Percentiles rank a stretch among this genome's conserved stretches.
Conservation (phyloP, 2,329 filamentous ascomycete species). For the Rachicladosporium sp. region DNA sequence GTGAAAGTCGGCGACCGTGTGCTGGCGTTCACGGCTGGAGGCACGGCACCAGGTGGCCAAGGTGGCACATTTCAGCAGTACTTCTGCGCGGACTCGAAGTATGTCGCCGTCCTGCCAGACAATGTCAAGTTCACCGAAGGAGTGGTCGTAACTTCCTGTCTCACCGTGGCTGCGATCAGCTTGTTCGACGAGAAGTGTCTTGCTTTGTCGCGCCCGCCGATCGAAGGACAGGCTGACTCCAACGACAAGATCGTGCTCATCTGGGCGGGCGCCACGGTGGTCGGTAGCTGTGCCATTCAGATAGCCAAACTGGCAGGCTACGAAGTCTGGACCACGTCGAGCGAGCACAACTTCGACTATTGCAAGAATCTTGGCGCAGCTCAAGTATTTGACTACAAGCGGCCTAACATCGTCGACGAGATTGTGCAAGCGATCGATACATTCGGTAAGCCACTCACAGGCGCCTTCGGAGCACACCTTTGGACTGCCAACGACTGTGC, state of each 20-base stretch:
- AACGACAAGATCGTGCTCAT: slow-evolving; percentile 30
- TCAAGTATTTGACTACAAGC: slow-evolving; percentile 37
- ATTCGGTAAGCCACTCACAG: slow-evolving; percentile 7
- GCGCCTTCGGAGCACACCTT: slow-evolving; percentile 9
- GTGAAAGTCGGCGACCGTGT: background rate
- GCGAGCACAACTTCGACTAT: slow-evolving; percentile 27
- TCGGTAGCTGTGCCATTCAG: slow-evolving; percentile 40
- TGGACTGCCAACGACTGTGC: slow-evolving; percentile 2
- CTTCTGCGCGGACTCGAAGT: slow-evolving; percentile 5
- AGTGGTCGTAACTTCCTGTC: slow-evolving; percentile 11
- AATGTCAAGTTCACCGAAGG: slow-evolving; percentile 11
- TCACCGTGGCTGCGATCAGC: slow-evolving; percentile 11
- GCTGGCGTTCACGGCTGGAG: slow-evolving; percentile 8
- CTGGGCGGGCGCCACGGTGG: slow-evolving; percentile 43
- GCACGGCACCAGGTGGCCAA: slow-evolving; percentile 10
- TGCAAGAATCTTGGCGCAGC: slow-evolving; percentile 34
- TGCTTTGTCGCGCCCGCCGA: slow-evolving; percentile 6
- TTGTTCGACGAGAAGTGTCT: slow-evolving; percentile 9
- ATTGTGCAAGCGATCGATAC: slow-evolving; percentile 2
- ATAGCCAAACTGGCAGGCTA: slow-evolving; percentile 38
- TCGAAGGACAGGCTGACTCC: slow-evolving; percentile 5
- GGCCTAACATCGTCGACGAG: slow-evolving; percentile 21
- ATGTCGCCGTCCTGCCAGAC: slow-evolving; percentile 11
- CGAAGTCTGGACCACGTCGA: slow-evolving; percentile 25
- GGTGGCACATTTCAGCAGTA: slow-evolving; percentile 15